Evolutionary conservation across 208 protist species (phyloP), one percentile per base, ranked within the genome.

Genomic region (Leptomonas seymouri): DNA sequence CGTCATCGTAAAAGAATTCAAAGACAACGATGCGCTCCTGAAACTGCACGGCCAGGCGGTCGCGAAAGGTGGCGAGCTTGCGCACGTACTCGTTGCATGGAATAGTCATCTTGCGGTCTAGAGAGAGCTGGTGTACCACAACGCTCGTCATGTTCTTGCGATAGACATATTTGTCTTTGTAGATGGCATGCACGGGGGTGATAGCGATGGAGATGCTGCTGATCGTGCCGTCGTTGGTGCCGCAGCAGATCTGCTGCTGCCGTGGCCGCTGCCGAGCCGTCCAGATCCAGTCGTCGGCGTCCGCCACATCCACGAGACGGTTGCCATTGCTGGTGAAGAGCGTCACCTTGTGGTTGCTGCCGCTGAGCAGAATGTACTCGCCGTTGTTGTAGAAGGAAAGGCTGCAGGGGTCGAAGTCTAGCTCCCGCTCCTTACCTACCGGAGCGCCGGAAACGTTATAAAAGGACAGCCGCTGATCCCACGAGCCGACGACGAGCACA

Each of bases 61-160:
- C 93, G 30, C 93, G 87, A 71, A 97, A 99, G 15, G 96, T 90
- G 44, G 98, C 97, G 23, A 99, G 80, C 58, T 97, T 98, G 21
- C 86, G 86, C 34, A 99, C 93, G 68, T 99, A 98, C 57, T 99
- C 97, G 53, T 95, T 92, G 78, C 94, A 98, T 48, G 86, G 87
- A 68, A 99, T 97, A 25, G 79, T 71, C 76, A 97, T 83, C 34
- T 80, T 85, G 42, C 89, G 81, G 45, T 97, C 93, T 2, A 93
- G 71, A 9, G 89, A 87, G 54, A 99, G 81, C 59, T 98, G 87
- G 77, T 99, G 97, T 20, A 99, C 81, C 15, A 99, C 78, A 20
- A 99, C 93, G 57, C 98, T 90, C 31, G 97, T 99, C 91, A 99
- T 96, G 53, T 87, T 85, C 21, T 99, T 96, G 39, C 98, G 88